Percentiles rank a stretch among this genome's conserved stretches.
Evolutionary conservation across 805 yeast species (phyloP).

Genomic region (Phaffomyces opuntiae): DNA sequence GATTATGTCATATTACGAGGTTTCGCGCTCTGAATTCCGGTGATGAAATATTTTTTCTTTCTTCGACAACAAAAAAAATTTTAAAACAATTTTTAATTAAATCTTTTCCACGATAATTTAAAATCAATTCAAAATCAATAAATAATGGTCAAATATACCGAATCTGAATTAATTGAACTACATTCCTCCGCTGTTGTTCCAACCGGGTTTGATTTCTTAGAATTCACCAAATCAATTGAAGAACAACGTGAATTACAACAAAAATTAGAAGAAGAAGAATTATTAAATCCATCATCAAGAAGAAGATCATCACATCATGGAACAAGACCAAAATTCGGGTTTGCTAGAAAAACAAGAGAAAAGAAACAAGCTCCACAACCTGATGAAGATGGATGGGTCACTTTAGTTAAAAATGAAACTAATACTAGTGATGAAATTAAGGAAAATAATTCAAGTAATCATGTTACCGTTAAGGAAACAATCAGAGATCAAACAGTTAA

Average conservation of each 20-base stretch:
- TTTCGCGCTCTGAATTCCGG: too few relatives aligned
- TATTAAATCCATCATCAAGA: slow-evolving; percentile 23
- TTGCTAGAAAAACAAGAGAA: slow-evolving; percentile 32
- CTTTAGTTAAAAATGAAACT: slow-evolving; percentile 37
- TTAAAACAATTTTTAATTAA: too few relatives aligned
- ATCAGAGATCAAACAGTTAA: slow-evolving; percentile 28
- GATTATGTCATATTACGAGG: too few relatives aligned
- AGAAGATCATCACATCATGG: slow-evolving; percentile 49
- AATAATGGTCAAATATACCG: slow-evolving; percentile 54
- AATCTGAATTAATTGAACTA: slow-evolving; percentile 57
- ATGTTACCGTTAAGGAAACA: slow-evolving; percentile 36
- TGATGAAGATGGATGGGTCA: slow-evolving; percentile 83
- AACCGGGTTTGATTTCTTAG: slow-evolving; percentile 54
- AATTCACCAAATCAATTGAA: slow-evolving; percentile 60
- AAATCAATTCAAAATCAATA: neutral
- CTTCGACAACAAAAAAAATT: too few relatives aligned
- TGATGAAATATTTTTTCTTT: too few relatives aligned
- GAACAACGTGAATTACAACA: slow-evolving; percentile 47
- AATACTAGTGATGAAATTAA: slow-evolving; percentile 43
- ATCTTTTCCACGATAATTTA: too few relatives aligned
- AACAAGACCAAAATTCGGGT: slow-evolving; percentile 49
- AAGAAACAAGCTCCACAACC: slow-evolving; percentile 34
- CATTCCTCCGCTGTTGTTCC: slow-evolving; percentile 54
- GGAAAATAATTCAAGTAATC: slow-evolving; percentile 20
- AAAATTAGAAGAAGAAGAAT: slow-evolving; percentile 16